Conservation (phyloP, 139 green algal species). For the Astrephomene gubernaculifera region DNA sequence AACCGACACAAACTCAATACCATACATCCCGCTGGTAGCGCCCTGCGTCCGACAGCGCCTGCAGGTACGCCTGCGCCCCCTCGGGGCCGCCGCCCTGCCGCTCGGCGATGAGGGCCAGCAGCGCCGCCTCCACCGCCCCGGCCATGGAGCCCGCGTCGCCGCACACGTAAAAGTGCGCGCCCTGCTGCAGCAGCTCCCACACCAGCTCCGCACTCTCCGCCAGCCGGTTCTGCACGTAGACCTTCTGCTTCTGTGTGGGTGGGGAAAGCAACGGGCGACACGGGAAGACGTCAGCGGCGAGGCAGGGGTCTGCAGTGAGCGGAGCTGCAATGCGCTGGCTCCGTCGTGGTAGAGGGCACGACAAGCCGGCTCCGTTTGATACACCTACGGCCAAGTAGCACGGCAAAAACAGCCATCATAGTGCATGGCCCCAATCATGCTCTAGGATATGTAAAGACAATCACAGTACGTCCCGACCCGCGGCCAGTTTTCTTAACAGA, state of each 20-base stretch:
- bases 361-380: too few species aligned
- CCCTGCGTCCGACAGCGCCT: slow-evolving; percentile 55
- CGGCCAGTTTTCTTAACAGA: background rate
- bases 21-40: slow-evolving; percentile 90
- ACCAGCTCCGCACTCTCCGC: slow-evolving; percentile 67
- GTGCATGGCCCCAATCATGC: too few species aligned
- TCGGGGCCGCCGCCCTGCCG: background rate
- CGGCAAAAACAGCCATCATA: too few species aligned
- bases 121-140: slow-evolving; percentile 63
- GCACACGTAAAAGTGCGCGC: slow-evolving; percentile 92
- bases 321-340: too few species aligned
- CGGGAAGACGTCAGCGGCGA: too few species aligned
- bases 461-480: too few species aligned
- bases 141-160: slow-evolving; percentile 89
- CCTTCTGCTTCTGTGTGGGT: slow-evolving; percentile 69
- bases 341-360: too few species aligned
- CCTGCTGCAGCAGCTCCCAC: slow-evolving; percentile 79
- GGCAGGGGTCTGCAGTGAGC: too few species aligned
- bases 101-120: slow-evolving; percentile 51
- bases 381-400: too few species aligned
- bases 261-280: too few species aligned
- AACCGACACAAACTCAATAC: too few species aligned
- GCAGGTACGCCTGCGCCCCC: slow-evolving; percentile 67
- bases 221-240: slow-evolving; percentile 96
- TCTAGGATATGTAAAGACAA: too few species aligned